These are phyloP conservation scores for Camillea tinctor DNA, from an alignment of 2,329 filamentous ascomycete species.

Conservation along the genomic window DNA sequence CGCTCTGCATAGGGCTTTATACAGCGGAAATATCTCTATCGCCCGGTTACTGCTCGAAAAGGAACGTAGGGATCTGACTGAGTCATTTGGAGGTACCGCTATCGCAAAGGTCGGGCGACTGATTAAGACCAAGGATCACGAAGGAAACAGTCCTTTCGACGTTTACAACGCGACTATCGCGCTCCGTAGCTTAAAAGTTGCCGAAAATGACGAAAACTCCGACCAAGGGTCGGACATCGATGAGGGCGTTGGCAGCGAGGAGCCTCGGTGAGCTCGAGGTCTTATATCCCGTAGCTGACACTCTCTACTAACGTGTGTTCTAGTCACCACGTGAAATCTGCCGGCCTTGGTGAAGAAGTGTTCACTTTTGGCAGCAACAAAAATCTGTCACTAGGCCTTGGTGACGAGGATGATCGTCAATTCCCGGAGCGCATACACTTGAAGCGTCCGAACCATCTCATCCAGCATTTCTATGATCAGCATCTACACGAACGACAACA, in stretches of 20 bases:
- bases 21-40: slow-evolving; percentile 83
- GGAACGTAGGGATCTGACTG: slow-evolving; percentile 64
- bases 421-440: slow-evolving; percentile 83
- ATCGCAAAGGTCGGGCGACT: slow-evolving; percentile 67
- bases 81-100: slow-evolving; percentile 58
- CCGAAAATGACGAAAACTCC: slow-evolving; percentile 31
- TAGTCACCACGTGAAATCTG: slow-evolving; percentile 22
- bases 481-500: slow-evolving; percentile 51
- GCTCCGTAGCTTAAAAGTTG: slow-evolving; percentile 60
- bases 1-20: slow-evolving; percentile 84
- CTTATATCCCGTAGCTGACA: slow-evolving; percentile 29
- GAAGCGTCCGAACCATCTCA: slow-evolving; percentile 72
- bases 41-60: slow-evolving; percentile 78
- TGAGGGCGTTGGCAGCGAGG: slow-evolving; percentile 38
- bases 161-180: slow-evolving; percentile 86
- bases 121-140: slow-evolving; percentile 93
- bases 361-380: slow-evolving; percentile 97
- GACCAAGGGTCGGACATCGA: slow-evolving; percentile 58
- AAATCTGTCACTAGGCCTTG: slow-evolving; percentile 87
- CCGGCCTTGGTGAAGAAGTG: slow-evolving; percentile 71
- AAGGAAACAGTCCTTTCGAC: slow-evolving; percentile 93
- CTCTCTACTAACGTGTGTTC: slow-evolving; percentile 28
- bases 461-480: slow-evolving; percentile 71
- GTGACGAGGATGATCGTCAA: slow-evolving; percentile 93
- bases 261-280: slow-evolving; percentile 24